Percentiles rank a stretch among this genome's conserved stretches.
phyloP scores from a whole-genome alignment of 495 filamentous ascomycete species.

The Xylaria castorea region DNA sequence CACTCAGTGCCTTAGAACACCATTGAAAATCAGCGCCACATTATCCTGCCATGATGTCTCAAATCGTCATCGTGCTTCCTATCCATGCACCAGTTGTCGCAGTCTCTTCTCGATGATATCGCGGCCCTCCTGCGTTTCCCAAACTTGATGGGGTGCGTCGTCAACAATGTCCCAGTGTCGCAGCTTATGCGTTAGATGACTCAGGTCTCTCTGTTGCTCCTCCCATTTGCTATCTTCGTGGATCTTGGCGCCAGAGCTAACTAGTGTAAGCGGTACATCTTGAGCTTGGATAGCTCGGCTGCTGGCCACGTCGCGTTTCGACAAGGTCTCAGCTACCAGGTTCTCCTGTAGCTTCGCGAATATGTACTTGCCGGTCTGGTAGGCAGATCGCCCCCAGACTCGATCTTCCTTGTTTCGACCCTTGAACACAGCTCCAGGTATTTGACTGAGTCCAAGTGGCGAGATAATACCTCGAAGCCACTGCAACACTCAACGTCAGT shows the following conservation, averaged over 20 bases:
- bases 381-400: slow-evolving; percentile 75
- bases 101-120: slow-evolving; percentile 74
- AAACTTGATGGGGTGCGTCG: slow-evolving; percentile 85
- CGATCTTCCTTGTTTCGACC: slow-evolving; percentile 84
- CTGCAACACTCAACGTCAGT: not conserved
- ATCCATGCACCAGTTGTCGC: slow-evolving; percentile 58
- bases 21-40: not conserved
- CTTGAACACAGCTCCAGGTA: slow-evolving; percentile 77
- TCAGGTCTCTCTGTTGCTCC: slow-evolving; percentile 79
- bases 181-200: slow-evolving; percentile 75
- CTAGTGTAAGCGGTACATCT: slow-evolving; percentile 76
- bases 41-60: not conserved
- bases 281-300: slow-evolving; percentile 76
- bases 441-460: slow-evolving; percentile 81
- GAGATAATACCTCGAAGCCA: slow-evolving; percentile 87
- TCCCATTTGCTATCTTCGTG: slow-evolving; percentile 73
- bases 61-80: not conserved
- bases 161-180: slow-evolving; percentile 86
- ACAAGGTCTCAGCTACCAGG: slow-evolving; percentile 80
- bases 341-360: slow-evolving; percentile 93
- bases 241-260: slow-evolving; percentile 73
- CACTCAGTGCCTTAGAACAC: not conserved
- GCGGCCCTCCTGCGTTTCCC: slow-evolving; percentile 72
- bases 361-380: slow-evolving; percentile 80
- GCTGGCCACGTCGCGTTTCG: slow-evolving; percentile 77